These are phyloP conservation scores for Aureobasidium leucospermi DNA, from an alignment of 2,329 filamentous ascomycete genomes.

Conservation along the genomic window DNA sequence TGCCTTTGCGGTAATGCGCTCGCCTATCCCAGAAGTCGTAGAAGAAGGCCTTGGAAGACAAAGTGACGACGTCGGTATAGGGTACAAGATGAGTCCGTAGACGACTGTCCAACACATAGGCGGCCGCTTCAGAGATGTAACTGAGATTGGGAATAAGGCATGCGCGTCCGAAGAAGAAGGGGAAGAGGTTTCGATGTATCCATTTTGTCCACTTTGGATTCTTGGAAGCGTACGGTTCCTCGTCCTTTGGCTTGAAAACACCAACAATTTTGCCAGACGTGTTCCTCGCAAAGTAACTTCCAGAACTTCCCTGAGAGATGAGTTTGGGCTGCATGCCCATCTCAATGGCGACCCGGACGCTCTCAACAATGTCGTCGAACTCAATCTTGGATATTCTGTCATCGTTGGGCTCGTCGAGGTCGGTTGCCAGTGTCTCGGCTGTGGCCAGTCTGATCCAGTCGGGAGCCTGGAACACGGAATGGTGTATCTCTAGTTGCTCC, in stretches of 20 bases:
- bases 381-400: constrained; percentile 68
- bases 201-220: constrained; percentile 99
- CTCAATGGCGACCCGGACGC: constrained; percentile 82
- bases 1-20: constrained; percentile 80
- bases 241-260: constrained; percentile 98
- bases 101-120: constrained; percentile 88
- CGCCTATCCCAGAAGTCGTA: constrained; percentile 97
- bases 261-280: constrained; percentile 88
- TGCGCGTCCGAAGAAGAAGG: constrained; percentile 91
- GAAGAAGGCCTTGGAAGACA: constrained; percentile 95
- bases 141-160: constrained; percentile 96
- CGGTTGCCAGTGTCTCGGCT: constrained; percentile 60
- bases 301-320: constrained; percentile 95
- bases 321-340: constrained; percentile 88
- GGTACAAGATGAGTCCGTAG: constrained; percentile 87
- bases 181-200: constrained; percentile 96
- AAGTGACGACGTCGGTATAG: constrained; percentile 88
- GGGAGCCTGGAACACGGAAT: constrained; percentile 91
- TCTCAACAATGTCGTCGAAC: constrained; percentile 84
- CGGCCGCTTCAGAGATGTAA: constrained; percentile 95
- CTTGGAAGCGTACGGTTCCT: constrained; percentile 92
- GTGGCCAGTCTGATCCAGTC: constrained; percentile 78
- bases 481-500: constrained; percentile 87
- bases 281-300: constrained; percentile 95
- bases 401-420: constrained; percentile 30